Evolutionary conservation across 1,139 yeast genomes (phyloP).

Genomic region (Blastobotrys serpentis): DNA sequence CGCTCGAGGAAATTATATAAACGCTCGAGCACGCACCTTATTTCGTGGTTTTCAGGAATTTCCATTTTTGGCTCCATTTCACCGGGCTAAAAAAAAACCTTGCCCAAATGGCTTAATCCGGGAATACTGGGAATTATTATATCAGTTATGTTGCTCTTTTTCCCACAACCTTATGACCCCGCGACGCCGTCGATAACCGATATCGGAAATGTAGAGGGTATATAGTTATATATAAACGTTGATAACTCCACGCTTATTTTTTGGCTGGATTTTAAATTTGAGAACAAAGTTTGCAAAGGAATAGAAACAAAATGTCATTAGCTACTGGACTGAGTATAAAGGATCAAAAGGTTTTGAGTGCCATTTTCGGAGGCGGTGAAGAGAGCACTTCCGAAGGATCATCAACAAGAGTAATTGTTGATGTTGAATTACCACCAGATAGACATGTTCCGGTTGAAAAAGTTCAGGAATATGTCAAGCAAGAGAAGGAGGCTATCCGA

Average conservation of each 20-base stretch:
- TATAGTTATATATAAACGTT: no score
- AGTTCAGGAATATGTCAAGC: conserved; percentile 24
- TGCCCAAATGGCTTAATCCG: no score
- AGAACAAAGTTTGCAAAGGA: no score
- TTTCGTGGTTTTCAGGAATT: no score
- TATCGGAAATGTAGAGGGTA: no score
- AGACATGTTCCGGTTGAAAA: conserved; percentile 22
- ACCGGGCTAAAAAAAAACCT: no score
- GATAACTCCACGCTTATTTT: neutral
- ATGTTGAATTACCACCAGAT: conserved; percentile 31
- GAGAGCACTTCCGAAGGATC: conserved; percentile 9
- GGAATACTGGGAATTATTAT: neutral
- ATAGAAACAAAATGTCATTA: conserved; percentile 29
- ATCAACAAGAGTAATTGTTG: conserved; percentile 23
- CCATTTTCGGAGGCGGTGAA: conserved; percentile 26
- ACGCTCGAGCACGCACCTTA: no score
- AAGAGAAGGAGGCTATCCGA: conserved; percentile 30
- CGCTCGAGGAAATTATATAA: no score
- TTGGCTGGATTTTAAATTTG: no score
- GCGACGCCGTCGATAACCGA: neutral
- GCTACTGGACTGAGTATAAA: conserved; percentile 21
- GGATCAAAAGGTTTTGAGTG: conserved; percentile 26
- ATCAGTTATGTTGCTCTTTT: no score
- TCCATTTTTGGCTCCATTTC: no score
- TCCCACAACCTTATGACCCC: conserved; percentile 1